Evolutionary conservation across 805 yeast genomes (phyloP).

Genomic region (Starmera pachycereana): DNA sequence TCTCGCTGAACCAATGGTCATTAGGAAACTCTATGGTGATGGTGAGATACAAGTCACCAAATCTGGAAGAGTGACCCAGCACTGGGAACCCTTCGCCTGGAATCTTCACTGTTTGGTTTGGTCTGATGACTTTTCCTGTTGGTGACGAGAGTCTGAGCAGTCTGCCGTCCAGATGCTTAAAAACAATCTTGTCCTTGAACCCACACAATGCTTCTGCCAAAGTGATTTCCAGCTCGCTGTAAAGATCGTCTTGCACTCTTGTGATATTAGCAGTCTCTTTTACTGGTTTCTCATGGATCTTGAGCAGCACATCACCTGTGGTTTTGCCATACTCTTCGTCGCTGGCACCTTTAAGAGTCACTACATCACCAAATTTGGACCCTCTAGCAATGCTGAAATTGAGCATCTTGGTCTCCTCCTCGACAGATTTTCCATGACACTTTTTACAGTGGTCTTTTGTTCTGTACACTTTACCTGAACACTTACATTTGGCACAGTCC

Average conservation of each 20-base stretch:
- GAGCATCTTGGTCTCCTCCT: constrained; percentile 57
- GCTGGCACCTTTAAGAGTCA: constrained; percentile 57
- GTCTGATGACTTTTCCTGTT: constrained; percentile 71
- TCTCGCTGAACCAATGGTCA: constrained; percentile 78
- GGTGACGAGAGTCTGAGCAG: constrained; percentile 55
- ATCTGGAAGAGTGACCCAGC: constrained; percentile 20
- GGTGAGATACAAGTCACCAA: constrained; percentile 64
- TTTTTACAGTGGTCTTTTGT: constrained; percentile 67
- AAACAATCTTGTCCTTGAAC: constrained; percentile 47
- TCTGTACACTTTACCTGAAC: constrained; percentile 50
- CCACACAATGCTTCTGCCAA: constrained; percentile 83
- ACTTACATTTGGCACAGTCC: constrained; percentile 60
- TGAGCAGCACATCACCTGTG: constrained; percentile 72
- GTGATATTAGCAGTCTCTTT: constrained; percentile 27
- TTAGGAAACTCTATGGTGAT: constrained; percentile 73
- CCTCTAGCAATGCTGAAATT: constrained; percentile 77
- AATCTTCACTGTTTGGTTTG: constrained; percentile 58
- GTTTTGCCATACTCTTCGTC: constrained; percentile 65
- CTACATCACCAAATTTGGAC: constrained; percentile 45
- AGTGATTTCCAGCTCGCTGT: constrained; percentile 48
- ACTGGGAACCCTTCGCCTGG: constrained; percentile 81
- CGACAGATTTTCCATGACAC: constrained; percentile 57
- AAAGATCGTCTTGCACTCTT: constrained; percentile 55
- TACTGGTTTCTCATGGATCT: constrained; percentile 35
- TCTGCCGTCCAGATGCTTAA: constrained; percentile 75